These are phyloP conservation scores for Chenopodium suecicum DNA, from an alignment of 148 eudicot genomes.

Conservation along the genomic window DNA sequence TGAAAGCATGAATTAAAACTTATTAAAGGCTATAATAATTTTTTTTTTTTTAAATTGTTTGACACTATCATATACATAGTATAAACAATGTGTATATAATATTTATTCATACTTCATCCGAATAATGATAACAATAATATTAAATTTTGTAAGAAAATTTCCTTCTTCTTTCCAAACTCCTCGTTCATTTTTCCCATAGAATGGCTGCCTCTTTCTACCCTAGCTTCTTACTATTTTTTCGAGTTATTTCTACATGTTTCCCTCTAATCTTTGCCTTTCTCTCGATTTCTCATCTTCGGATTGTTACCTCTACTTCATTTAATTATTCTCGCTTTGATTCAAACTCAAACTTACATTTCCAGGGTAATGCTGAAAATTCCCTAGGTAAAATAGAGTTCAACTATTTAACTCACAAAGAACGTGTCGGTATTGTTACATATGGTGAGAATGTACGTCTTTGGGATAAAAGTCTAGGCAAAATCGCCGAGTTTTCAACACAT, in stretches of 20 bases:
- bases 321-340: slow-evolving; percentile 21
- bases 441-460: slow-evolving; percentile 30
- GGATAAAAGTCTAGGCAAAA: slow-evolving; percentile 25
- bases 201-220: background rate
- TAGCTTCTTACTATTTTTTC: background rate
- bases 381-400: slow-evolving; percentile 37
- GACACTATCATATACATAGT: too few species aligned
- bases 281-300: background rate
- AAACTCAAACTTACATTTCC: slow-evolving; percentile 22
- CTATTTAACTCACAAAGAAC: background rate
- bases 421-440: slow-evolving; percentile 37
- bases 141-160: too few species aligned
- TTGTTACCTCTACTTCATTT: slow-evolving; percentile 24
- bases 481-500: slow-evolving; percentile 53
- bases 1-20: too few species aligned
- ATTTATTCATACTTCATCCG: too few species aligned
- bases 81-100: too few species aligned
- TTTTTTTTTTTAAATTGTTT: too few species aligned
- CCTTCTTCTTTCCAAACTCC: background rate
- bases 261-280: background rate
- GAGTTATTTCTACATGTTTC: background rate
- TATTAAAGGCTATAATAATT: too few species aligned
- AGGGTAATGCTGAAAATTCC: slow-evolving; percentile 38
- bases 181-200: background rate
- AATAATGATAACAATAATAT: too few species aligned